Base-by-base conservation (phyloP, 257 asterid species). In the Echites panduratus region DNA sequence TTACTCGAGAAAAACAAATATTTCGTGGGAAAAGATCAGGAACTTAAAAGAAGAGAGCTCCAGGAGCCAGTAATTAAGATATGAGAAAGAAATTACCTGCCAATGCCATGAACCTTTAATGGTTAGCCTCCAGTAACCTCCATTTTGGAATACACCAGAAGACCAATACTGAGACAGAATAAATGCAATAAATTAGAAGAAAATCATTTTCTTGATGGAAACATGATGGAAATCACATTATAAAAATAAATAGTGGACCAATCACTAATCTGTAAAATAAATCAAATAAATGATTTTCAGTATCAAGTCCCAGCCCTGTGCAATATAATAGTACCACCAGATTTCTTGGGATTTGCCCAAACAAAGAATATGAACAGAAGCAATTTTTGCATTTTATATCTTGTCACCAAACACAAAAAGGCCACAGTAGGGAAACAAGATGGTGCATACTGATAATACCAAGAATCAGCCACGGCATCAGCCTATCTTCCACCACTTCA, bases 71-170 rank as follows among this genome's bases (percentile, higher is more conserved):
- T 7, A 27, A 27, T 49, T 27, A 14, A 72, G 41, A 56, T 14
- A 44, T 24, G 35, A 17, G 52, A 0, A 52, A 38, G 14, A 43
- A 19, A 43, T 35, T 81, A 87, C 96, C 96, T 72, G 84, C 69
- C 79, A 82, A 84, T 83, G 84, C 94, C 96, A 89, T 91, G 76
- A 86, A 78, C 81, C 77, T 70, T 67, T 68, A 43, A 50, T 67
- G 62, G 75, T 86, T 84, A 89, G 73, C 96, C 96, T 76, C 92
- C 95, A 4, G 75, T 80, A 35, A 82, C 85, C 73, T 91, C 96
- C 97, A 91, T 91, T 76, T 81, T 72, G 65, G 17, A 65, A 49
- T 68, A 66, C 70, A 54, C 61, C 35, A 64, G 70, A 70, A 35
- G 61, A 64, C 56, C 61, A 35, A 74, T 50, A 56, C 44, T 27